A percentile compares a stretch with the other conserved stretches of the same genome.
These are phyloP conservation scores for Yamadazyma diddensiae DNA, from an alignment of 1,139 yeast genomes.

Conservation along the genomic window DNA sequence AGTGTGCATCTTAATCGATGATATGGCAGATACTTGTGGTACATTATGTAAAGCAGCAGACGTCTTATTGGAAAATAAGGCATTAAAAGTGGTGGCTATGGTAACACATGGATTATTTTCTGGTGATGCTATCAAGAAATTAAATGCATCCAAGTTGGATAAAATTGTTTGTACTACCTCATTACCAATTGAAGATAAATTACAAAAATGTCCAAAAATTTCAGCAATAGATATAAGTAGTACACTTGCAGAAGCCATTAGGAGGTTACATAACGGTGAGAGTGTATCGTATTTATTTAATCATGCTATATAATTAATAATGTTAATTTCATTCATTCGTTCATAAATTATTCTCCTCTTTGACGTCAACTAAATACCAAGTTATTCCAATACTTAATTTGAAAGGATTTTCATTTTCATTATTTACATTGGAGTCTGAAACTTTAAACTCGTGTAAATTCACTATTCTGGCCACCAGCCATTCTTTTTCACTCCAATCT, in stretches of 20 bases:
- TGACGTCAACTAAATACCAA: slow-evolving; percentile 52
- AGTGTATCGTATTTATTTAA: slow-evolving; percentile 88
- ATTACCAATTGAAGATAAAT: slow-evolving; percentile 83
- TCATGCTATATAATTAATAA: slow-evolving; percentile 36
- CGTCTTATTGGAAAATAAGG: slow-evolving; percentile 75
- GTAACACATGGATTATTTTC: slow-evolving; percentile 95
- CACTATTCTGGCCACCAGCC: slow-evolving; percentile 67
- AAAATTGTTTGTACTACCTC: slow-evolving; percentile 92
- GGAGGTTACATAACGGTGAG: slow-evolving; percentile 97
- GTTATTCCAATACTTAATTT: slow-evolving; percentile 43
- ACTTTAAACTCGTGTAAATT: slow-evolving; percentile 48
- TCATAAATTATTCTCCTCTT: slow-evolving; percentile 19
- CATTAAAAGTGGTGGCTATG: slow-evolving; percentile 84
- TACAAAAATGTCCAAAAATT: slow-evolving; percentile 66
- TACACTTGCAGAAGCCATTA: slow-evolving; percentile 91
- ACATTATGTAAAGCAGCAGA: slow-evolving; percentile 96
- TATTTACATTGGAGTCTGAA: slow-evolving; percentile 31
- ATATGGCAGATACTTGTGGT: slow-evolving; percentile 99
- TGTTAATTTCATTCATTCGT: not conserved
- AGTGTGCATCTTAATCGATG: slow-evolving; percentile 89
- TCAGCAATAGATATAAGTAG: slow-evolving; percentile 84
- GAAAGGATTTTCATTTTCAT: slow-evolving; percentile 43
- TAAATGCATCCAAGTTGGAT: slow-evolving; percentile 74
- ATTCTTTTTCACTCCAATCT: slow-evolving; percentile 47
- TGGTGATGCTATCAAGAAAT: slow-evolving; percentile 81